Evolutionary conservation across 2,329 filamentous ascomycete species (phyloP).

Genomic region (Cladophialophora carrionii): DNA sequence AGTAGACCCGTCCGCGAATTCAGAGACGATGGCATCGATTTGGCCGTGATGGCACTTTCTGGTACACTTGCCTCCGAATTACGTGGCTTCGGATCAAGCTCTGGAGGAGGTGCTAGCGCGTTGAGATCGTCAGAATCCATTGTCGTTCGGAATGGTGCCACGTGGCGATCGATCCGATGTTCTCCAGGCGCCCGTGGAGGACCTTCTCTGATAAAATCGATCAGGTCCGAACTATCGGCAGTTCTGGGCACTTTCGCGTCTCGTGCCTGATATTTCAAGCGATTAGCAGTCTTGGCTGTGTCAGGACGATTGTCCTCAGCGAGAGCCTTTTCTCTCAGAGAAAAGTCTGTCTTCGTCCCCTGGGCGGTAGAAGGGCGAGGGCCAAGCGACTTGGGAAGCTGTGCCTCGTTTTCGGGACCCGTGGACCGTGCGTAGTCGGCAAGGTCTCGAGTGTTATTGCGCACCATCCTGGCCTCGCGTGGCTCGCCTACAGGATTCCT

Average conservation of each 20-base stretch:
- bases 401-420: slow-evolving; percentile 62
- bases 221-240: slow-evolving; percentile 79
- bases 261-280: slow-evolving; percentile 67
- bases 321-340: slow-evolving; percentile 1
- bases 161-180: slow-evolving; percentile 76
- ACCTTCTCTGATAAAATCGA: slow-evolving; percentile 91
- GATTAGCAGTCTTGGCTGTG: slow-evolving; percentile 35
- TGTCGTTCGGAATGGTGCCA: slow-evolving; percentile 81
- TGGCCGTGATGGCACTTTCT: slow-evolving; percentile 56
- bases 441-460: slow-evolving; percentile 73
- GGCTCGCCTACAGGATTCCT: slow-evolving; percentile 51
- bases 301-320: slow-evolving; percentile 13
- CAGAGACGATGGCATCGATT: slow-evolving; percentile 64
- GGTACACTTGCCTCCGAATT: slow-evolving; percentile 48
- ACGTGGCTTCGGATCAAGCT: slow-evolving; percentile 41
- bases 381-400: slow-evolving; percentile 34
- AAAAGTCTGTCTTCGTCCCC: slow-evolving; percentile 9
- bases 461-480: slow-evolving; percentile 71
- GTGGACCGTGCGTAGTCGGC: slow-evolving; percentile 88
- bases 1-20: slow-evolving; percentile 76
- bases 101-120: slow-evolving; percentile 41
- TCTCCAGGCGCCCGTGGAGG: slow-evolving; percentile 63
- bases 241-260: slow-evolving; percentile 66
- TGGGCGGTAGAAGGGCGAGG: slow-evolving; percentile 31
- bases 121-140: slow-evolving; percentile 78